These are phyloP conservation scores for Hyaloscypha finlandica DNA, from an alignment of 495 filamentous ascomycete genomes.

Conservation along the genomic window DNA sequence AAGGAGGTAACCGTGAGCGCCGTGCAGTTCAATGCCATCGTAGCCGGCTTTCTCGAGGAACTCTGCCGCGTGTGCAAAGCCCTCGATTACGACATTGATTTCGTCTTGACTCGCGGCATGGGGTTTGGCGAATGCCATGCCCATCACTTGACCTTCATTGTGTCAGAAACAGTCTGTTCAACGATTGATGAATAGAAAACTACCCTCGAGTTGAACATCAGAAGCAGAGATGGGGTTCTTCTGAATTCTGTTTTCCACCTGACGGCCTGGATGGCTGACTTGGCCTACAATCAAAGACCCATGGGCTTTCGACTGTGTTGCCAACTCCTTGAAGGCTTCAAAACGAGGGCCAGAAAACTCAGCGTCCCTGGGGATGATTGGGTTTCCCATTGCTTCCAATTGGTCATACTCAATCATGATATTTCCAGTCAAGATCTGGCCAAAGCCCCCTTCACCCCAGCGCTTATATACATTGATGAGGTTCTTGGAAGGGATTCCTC, in stretches of 20 bases:
- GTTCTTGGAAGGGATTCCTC: slow-evolving; percentile 59
- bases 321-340: slow-evolving; percentile 57
- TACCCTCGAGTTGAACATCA: slow-evolving; percentile 55
- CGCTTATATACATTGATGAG: slow-evolving; percentile 59
- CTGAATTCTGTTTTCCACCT: slow-evolving; percentile 50
- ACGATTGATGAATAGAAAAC: slow-evolving; percentile 10
- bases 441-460: slow-evolving; percentile 61
- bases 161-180: slow-evolving; percentile 26
- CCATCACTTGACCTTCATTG: slow-evolving; percentile 32
- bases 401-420: slow-evolving; percentile 62
- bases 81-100: slow-evolving; percentile 60
- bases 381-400: slow-evolving; percentile 58
- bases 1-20: slow-evolving; percentile 66
- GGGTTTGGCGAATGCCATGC: slow-evolving; percentile 46
- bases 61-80: slow-evolving; percentile 61
- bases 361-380: slow-evolving; percentile 52
- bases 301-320: slow-evolving; percentile 48
- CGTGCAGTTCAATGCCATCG: slow-evolving; percentile 64
- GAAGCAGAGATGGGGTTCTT: slow-evolving; percentile 59
- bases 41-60: slow-evolving; percentile 66
- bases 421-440: slow-evolving; percentile 63
- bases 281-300: slow-evolving; percentile 60
- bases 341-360: slow-evolving; percentile 56
- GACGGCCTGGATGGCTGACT: slow-evolving; percentile 64
- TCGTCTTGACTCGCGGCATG: slow-evolving; percentile 60